These are phyloP conservation scores for Monilinia vaccinii-corymbosi DNA, from an alignment of 2,329 filamentous ascomycete species.

Conservation along the genomic window DNA sequence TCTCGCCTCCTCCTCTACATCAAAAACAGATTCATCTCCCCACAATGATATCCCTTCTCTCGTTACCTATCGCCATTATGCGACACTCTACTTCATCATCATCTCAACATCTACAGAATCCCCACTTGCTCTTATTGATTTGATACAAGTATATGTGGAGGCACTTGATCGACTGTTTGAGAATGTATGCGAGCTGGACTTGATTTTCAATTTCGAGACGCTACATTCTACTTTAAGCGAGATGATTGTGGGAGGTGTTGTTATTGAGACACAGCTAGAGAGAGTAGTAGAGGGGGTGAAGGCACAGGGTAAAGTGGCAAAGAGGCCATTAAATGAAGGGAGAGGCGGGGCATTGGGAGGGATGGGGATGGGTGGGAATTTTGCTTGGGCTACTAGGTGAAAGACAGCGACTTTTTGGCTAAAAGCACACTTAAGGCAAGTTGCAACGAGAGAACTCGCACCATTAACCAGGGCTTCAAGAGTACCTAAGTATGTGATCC, in stretches of 20 bases:
- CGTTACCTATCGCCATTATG: constrained; percentile 96
- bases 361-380: constrained; percentile 26
- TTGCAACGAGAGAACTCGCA: background rate
- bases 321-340: constrained; percentile 68
- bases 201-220: constrained; percentile 99
- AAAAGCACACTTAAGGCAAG: background rate
- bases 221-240: constrained; percentile 83
- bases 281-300: constrained; percentile 79
- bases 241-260: constrained; percentile 92
- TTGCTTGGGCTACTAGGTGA: constrained; percentile 30
- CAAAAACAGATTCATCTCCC: constrained; percentile 53
- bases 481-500: background rate
- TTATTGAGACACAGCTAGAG: constrained; percentile 85
- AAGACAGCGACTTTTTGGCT: background rate
- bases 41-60: constrained; percentile 87
- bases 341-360: constrained; percentile 37
- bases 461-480: background rate
- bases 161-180: constrained; percentile 91
- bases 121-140: constrained; percentile 85
- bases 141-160: constrained; percentile 98
- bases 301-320: constrained; percentile 67
- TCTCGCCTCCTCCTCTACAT: constrained; percentile 56
- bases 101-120: constrained; percentile 96
- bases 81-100: constrained; percentile 96
- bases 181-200: constrained; percentile 92